These are phyloP conservation scores for Brassica carinata DNA, from an alignment of 345 rosid species.

Conservation along the genomic window DNA sequence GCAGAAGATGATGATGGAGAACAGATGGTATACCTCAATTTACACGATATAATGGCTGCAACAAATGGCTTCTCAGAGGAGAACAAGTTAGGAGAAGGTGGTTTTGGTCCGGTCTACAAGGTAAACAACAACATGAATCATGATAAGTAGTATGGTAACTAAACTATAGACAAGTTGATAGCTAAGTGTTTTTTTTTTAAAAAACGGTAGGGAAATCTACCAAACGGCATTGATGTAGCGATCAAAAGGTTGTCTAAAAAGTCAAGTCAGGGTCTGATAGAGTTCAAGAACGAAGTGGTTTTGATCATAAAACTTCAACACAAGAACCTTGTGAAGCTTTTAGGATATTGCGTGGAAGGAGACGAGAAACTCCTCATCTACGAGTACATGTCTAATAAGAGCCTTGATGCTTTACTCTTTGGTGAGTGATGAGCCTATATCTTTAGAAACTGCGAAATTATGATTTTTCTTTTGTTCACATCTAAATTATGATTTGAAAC, in stretches of 20 bases:
- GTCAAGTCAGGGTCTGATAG: neutral
- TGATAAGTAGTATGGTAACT: no score
- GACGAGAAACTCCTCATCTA: slow-evolving; percentile 26
- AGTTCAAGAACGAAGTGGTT: neutral
- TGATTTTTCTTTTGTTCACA: no score
- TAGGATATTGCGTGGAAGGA: neutral
- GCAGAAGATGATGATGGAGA: neutral
- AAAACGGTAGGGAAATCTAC: neutral
- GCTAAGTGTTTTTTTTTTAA: no score
- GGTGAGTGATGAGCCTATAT: neutral
- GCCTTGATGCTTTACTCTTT: slow-evolving; percentile 6
- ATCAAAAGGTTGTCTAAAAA: neutral
- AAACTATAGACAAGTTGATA: no score
- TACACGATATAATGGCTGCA: neutral
- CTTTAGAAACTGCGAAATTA: no score
- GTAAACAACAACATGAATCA: neutral
- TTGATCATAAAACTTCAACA: neutral
- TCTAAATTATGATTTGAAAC: no score
- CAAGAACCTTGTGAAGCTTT: neutral
- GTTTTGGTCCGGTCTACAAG: neutral
- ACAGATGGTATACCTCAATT: neutral
- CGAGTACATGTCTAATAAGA: slow-evolving; percentile 27
- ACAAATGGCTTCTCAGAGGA: neutral
- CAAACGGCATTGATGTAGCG: neutral
- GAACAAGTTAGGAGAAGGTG: neutral